A percentile compares a stretch with the other conserved stretches of the same genome.
Evolutionary conservation across 2,329 filamentous ascomycete species (phyloP).

Genomic region (Colletotrichum lindemuthianum): DNA sequence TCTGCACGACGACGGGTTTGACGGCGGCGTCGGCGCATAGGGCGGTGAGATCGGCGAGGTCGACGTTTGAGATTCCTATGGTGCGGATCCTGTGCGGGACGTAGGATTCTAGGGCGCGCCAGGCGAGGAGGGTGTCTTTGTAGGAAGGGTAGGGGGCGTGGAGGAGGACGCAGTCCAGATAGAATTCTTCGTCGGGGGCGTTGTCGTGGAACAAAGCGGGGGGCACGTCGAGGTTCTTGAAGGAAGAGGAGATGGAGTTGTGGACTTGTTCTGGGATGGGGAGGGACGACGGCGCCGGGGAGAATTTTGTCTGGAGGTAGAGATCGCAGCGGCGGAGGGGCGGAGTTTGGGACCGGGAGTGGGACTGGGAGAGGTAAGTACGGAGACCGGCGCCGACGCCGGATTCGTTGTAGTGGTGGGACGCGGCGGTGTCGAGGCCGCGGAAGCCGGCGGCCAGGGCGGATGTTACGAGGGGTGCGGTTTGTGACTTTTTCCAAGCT

Average conservation of each 20-base stretch:
- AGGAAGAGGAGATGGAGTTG: conserved; percentile 73
- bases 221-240: conserved; percentile 66
- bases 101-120: conserved; percentile 72
- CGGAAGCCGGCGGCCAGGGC: conserved; percentile 77
- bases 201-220: conserved; percentile 7
- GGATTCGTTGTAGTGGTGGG: conserved; percentile 79
- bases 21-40: conserved; percentile 57
- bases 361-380: conserved; percentile 27
- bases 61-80: conserved; percentile 81
- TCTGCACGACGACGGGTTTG: conserved; percentile 74
- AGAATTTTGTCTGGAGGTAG: conserved; percentile 81
- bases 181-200: conserved; percentile 40
- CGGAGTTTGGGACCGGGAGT: conserved; percentile 18
- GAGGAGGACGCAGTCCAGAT: conserved; percentile 81
- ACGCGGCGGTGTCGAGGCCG: conserved; percentile 80
- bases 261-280: conserved; percentile 72
- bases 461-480: conserved; percentile 72
- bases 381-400: conserved; percentile 75
- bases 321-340: conserved; percentile 55
- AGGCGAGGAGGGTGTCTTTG: conserved; percentile 68
- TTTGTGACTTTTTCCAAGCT: conserved; percentile 83
- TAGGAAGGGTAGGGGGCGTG: conserved; percentile 64
- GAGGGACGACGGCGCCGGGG: conserved; percentile 43
- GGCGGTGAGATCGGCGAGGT: conserved; percentile 63
- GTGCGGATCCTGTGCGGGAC: conserved; percentile 72